Conservation (phyloP, 2,329 filamentous ascomycete species). For the Ophiostoma sp. region DNA sequence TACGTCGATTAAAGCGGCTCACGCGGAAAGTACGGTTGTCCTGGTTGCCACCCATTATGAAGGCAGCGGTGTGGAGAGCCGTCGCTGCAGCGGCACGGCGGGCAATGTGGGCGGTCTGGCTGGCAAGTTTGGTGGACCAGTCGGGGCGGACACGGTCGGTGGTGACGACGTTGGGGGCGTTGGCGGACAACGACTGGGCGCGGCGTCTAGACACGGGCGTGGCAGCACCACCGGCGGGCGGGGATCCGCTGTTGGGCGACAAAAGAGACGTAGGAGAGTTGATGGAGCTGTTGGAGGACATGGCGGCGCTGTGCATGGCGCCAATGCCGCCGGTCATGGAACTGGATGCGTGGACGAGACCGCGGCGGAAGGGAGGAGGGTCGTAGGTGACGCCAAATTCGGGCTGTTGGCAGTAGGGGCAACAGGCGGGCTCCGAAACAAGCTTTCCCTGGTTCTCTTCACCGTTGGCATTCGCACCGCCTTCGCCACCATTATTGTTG, state of each 20-base stretch:
- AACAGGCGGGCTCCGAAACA: conserved; percentile 86
- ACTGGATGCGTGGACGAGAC: conserved; percentile 66
- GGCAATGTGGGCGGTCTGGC: conserved; percentile 80
- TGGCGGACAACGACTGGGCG: conserved; percentile 71
- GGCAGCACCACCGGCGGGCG: conserved; percentile 31
- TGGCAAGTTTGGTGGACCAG: conserved; percentile 85
- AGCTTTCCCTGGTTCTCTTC: conserved; percentile 63
- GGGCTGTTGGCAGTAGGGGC: conserved; percentile 91
- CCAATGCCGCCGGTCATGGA: conserved; percentile 42
- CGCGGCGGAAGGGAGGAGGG: conserved; percentile 82
- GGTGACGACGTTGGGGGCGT: conserved; percentile 81
- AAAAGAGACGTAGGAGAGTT: conserved; percentile 49
- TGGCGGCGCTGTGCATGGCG: conserved; percentile 62
- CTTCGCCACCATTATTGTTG: conserved; percentile 44
- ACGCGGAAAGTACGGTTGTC: conserved; percentile 56
- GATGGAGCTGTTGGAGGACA: conserved; percentile 84
- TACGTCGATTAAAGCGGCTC: conserved; percentile 59
- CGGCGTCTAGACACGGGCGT: conserved; percentile 42
- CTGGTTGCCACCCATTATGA: conserved; percentile 73
- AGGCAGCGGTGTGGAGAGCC: conserved; percentile 90
- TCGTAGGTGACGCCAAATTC: conserved; percentile 98
- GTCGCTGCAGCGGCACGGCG: conserved; percentile 89
- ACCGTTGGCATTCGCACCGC: conserved; percentile 33
- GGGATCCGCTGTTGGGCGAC: conserved; percentile 33
- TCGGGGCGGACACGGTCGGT: conserved; percentile 92